A percentile compares a stretch with the other conserved stretches of the same genome.
These are phyloP conservation scores for Wickerhamiella kurtzmanii DNA, from an alignment of 805 yeast genomes.

Conservation along the genomic window DNA sequence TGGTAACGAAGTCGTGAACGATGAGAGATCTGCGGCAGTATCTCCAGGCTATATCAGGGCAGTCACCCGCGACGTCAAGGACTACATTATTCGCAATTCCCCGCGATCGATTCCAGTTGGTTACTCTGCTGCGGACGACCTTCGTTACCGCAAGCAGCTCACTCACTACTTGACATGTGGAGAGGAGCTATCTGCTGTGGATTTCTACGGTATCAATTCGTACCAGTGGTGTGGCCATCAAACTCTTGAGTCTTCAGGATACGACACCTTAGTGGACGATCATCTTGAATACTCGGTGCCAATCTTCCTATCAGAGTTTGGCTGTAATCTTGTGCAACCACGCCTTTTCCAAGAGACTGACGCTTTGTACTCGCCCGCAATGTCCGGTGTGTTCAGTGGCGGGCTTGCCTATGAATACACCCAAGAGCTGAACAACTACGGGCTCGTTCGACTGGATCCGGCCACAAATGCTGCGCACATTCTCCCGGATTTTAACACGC, in stretches of 20 bases:
- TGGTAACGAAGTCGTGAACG: constrained; percentile 84
- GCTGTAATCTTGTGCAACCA: constrained; percentile 75
- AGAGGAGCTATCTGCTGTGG: constrained; percentile 39
- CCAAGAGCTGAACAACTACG: constrained; percentile 69
- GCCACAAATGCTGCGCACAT: constrained; percentile 31
- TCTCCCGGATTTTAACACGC: constrained; percentile 39
- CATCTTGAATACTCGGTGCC: constrained; percentile 61
- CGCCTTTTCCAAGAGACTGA: constrained; percentile 65
- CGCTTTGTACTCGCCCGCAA: constrained; percentile 51
- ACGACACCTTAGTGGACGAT: constrained; percentile 52
- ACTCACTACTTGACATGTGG: constrained; percentile 73
- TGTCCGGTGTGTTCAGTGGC: constrained; percentile 71
- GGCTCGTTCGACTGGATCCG: constrained; percentile 44
- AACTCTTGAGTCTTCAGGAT: constrained; percentile 69
- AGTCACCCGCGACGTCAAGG: constrained; percentile 67
- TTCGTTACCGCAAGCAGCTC: constrained; percentile 58
- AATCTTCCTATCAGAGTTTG: constrained; percentile 80
- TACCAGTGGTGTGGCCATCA: constrained; percentile 84
- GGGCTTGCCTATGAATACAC: constrained; percentile 74
- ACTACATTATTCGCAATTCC: constrained; percentile 44
- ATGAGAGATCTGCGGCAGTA: constrained; percentile 41
- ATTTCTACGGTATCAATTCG: constrained; percentile 70
- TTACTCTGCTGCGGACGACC: constrained; percentile 92
- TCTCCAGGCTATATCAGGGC: constrained; percentile 73
- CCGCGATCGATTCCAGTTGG: constrained; percentile 76